Conservation (phyloP, 192 early-diverging fungal genomes). For the Chytriomyces sp. region DNA sequence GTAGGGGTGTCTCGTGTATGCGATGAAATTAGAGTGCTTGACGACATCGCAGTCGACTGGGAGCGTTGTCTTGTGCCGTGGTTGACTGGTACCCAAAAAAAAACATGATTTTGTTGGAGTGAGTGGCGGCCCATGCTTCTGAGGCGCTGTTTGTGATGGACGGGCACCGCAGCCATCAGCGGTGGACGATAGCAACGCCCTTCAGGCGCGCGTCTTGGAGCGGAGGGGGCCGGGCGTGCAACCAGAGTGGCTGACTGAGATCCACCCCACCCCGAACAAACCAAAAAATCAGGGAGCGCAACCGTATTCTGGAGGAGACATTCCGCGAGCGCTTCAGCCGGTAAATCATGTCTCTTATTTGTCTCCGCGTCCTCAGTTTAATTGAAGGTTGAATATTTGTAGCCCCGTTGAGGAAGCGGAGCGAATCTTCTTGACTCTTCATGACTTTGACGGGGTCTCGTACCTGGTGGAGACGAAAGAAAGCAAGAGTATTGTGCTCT, state of each 20-base stretch:
- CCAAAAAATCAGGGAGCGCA: too few species aligned
- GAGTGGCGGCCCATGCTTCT: not conserved
- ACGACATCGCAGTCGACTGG: too few species aligned
- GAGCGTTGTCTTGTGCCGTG: too few species aligned
- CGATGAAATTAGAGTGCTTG: too few species aligned
- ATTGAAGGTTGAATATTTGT: too few species aligned
- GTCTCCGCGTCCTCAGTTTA: too few species aligned
- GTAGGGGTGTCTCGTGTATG: conserved; percentile 13
- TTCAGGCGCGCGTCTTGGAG: too few species aligned
- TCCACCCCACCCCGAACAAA: not conserved
- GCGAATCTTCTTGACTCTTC: conserved; percentile 64
- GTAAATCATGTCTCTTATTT: conserved; percentile 25
- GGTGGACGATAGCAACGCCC: too few species aligned
- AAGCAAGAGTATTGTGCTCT: conserved; percentile 46
- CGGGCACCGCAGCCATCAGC: too few species aligned
- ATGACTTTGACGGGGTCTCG: conserved; percentile 96
- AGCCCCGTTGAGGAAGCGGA: conserved; percentile 37
- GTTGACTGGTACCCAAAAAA: not conserved
- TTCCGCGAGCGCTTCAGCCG: conserved; percentile 58
- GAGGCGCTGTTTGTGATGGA: too few species aligned
- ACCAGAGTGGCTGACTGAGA: not conserved
- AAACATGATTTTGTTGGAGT: conserved; percentile 27
- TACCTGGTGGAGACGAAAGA: conserved; percentile 79
- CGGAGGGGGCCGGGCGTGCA: too few species aligned
- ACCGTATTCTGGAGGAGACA: conserved; percentile 63